A percentile compares a stretch with the other conserved stretches of the same genome.
Conservation (phyloP, 305 asterid species). For the Fraxinus floribunda region DNA sequence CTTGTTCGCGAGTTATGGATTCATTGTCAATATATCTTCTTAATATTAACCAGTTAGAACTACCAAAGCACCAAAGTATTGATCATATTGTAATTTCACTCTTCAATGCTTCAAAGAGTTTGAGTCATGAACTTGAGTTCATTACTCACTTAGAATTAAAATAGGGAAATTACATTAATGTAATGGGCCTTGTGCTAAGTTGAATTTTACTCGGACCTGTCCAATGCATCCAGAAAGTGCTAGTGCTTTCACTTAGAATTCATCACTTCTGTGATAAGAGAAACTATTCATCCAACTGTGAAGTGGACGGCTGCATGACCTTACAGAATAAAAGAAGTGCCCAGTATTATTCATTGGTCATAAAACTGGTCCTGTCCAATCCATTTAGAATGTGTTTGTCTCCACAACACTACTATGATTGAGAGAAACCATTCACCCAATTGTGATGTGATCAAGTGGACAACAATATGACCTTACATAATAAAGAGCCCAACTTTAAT, state of each 20-base stretch:
- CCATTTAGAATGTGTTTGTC: not conserved
- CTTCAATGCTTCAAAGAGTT: not conserved
- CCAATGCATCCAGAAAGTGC: not conserved
- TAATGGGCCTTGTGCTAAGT: not conserved
- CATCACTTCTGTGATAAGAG: not conserved
- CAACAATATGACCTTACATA: not conserved
- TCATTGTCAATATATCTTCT: not conserved
- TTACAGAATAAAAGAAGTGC: not conserved
- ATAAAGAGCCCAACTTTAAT: not conserved
- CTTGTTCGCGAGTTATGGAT: not conserved
- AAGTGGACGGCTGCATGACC: not conserved
- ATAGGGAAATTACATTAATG: not conserved
- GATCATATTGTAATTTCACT: not conserved
- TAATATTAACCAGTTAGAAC: not conserved
- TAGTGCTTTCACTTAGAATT: not conserved
- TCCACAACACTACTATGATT: not conserved
- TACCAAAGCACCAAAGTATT: not conserved
- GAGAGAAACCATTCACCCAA: not conserved
- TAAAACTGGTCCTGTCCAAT: not conserved
- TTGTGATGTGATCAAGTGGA: not conserved
- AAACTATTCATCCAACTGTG: not conserved
- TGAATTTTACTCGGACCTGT: not conserved
- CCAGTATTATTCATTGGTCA: not conserved
- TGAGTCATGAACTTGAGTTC: not conserved
- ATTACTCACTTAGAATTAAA: not conserved